Evolutionary conservation across 1,284 basidiomycete species (phyloP).

Genomic region (Anthracocystis walkeri): DNA sequence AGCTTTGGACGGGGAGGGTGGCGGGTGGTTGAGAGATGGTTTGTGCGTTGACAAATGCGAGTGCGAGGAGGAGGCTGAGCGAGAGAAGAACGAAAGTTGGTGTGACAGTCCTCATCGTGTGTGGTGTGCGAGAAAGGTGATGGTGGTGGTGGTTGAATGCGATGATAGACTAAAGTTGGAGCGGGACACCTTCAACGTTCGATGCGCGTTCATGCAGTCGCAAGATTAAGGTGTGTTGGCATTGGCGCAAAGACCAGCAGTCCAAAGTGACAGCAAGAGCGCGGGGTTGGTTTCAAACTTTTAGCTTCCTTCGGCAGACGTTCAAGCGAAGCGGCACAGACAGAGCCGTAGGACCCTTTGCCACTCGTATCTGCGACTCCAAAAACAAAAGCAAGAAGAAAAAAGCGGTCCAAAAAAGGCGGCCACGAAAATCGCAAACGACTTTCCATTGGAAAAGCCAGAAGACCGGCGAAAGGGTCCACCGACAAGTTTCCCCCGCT

Average conservation of each 20-base stretch:
- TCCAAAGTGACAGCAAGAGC: not conserved
- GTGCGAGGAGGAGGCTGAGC: not conserved
- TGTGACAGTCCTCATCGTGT: not conserved
- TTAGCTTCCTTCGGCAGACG: not conserved
- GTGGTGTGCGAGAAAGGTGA: not conserved
- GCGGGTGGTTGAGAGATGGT: conserved; percentile 24
- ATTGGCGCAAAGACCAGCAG: not conserved
- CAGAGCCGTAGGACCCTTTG: not conserved
- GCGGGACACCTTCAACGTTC: too few relatives aligned
- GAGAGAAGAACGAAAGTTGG: not conserved
- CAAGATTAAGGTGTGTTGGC: not conserved
- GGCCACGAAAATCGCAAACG: not conserved
- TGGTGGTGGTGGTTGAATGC: not conserved
- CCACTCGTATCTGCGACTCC: not conserved
- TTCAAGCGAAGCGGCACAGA: not conserved
- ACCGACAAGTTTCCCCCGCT: conserved; percentile 1
- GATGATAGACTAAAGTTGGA: too few relatives aligned
- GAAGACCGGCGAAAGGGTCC: conserved; percentile 22
- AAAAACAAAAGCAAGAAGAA: conserved; percentile 1
- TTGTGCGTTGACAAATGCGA: not conserved
- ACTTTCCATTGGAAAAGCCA: not conserved
- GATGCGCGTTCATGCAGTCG: not conserved
- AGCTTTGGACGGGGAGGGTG: conserved; percentile 29
- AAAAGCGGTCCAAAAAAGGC: not conserved
- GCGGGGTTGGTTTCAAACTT: not conserved